A percentile compares a stretch with the other conserved stretches of the same genome.
Evolutionary conservation across 2,329 filamentous ascomycete species (phyloP).

Genomic region (Aspergillus terreus): DNA sequence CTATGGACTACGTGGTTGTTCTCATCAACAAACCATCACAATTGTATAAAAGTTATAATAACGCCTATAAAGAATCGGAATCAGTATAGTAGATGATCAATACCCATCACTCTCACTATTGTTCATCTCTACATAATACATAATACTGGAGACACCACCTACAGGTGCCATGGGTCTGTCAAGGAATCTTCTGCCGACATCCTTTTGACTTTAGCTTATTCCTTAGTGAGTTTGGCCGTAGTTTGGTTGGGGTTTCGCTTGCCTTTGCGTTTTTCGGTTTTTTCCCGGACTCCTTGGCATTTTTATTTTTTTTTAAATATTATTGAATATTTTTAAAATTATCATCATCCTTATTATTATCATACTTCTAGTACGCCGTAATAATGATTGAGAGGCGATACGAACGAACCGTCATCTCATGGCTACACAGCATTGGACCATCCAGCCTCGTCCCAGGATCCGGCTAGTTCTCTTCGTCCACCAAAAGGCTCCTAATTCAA

Average conservation of each 20-base stretch:
- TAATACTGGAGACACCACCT: not conserved
- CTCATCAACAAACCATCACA: no score
- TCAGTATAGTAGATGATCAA: no score
- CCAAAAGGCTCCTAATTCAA: not conserved
- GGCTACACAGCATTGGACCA: no score
- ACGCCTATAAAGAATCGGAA: no score
- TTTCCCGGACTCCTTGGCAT: not conserved
- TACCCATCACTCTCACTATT: no score
- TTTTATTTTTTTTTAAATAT: not conserved
- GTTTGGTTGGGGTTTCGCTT: slow-evolving; percentile 1
- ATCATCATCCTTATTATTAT: not conserved
- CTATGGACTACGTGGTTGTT: no score
- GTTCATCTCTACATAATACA: no score
- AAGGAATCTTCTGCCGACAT: slow-evolving; percentile 25
- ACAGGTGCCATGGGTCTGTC: not conserved
- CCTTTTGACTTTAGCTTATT: slow-evolving; percentile 4
- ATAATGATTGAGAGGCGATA: no score
- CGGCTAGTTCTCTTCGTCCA: not conserved
- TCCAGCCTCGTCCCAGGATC: no score
- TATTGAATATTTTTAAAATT: not conserved
- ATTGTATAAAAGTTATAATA: no score
- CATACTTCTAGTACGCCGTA: not conserved
- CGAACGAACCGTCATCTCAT: no score
- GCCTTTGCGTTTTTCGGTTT: not conserved
- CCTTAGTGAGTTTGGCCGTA: not conserved